Evolutionary conservation across 768 basidiomycete species (phyloP), one percentile per base, ranked within the genome.

Genomic region (Phylloporus sp.): DNA sequence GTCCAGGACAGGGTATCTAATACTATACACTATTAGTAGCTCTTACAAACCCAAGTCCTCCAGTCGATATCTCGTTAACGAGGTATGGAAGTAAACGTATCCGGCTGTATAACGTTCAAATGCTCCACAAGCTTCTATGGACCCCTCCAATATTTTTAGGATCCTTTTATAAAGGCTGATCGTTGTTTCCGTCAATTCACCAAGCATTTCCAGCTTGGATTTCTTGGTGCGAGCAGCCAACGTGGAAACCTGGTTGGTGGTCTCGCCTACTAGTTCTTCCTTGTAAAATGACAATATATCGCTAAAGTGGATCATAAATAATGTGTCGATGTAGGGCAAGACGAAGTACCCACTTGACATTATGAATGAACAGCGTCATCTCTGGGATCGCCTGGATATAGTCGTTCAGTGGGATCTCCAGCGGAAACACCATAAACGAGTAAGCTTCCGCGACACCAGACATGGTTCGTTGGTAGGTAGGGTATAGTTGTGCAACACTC

Each of bases 221-320:
- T 44, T 38, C 3, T 53, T 47, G 3, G 52, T 46, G 22, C 50
- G 57, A 10, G 51, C 48, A 0, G 71, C 70, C 0, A 65, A 44
- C 14, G 59, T 49, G 1, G 72, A 70, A 27, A 72, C 53, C 22
- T 59, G 66, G 46, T 72, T 73, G 28, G 62, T 59, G 5, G 50
- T 46, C 42, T 73, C 73, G 3, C 62, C 65, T 0, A 43, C 59
- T 2, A 59, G 43, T 41, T 73, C 72, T 59, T 74, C 73, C 46
- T 74, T 65, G 47, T 73, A 69, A 44, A 73, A 73, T 0, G 67
- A 72, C 2, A 72, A 51, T 23, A 73, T 53, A 28, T 74, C 71
- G 46, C 71, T 73, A 20, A 32, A 57, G 23, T 4, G 21, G 2
- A 15, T 15, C 7, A 10, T 44, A 5, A 35, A n/a, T 24, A 13